Conservation (phyloP, 2,329 filamentous ascomycete genomes). For the Fusarium begoniae region DNA sequence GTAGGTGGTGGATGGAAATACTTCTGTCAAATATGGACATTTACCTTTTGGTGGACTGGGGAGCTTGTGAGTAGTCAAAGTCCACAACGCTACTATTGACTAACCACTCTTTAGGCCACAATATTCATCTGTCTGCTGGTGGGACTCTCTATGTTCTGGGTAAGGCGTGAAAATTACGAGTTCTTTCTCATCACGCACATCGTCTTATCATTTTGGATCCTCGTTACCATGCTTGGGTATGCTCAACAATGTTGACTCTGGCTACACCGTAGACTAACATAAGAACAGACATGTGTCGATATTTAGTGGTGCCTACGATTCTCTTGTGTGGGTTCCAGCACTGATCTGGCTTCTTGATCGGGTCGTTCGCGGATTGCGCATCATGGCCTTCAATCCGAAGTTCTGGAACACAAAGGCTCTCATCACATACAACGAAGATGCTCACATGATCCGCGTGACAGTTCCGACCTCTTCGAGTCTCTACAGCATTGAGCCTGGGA, state of each 20-base stretch:
- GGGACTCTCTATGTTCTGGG: conserved; percentile 58
- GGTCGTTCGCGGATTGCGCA: not conserved
- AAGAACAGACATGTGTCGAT: conserved; percentile 57
- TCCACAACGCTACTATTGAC: accelerated
- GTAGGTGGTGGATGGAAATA: conserved; percentile 51
- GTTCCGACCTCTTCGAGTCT: conserved; percentile 47
- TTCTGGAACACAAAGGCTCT: conserved; percentile 5
- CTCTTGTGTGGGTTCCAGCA: conserved; percentile 4
- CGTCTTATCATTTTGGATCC: conserved; percentile 57
- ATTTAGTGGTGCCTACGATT: conserved; percentile 59
- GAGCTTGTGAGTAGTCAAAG: conserved; percentile 49
- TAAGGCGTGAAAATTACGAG: conserved; percentile 62
- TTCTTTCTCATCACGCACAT: conserved; percentile 61
- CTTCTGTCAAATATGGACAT: conserved; percentile 46
- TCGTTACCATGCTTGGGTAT: conserved; percentile 62
- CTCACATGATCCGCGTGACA: conserved; percentile 54
- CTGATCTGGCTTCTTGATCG: not conserved
- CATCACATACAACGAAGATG: not conserved
- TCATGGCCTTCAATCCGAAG: not conserved
- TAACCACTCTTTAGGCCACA: conserved; percentile 46
- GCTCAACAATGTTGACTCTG: conserved; percentile 5
- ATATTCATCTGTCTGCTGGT: conserved; percentile 56
- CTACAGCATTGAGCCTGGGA: conserved; percentile 50
- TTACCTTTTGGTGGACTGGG: conserved; percentile 61
- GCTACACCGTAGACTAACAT: not conserved